phyloP scores from a whole-genome alignment of 1,284 basidiomycete genomes.

The Vanrija sp. region DNA sequence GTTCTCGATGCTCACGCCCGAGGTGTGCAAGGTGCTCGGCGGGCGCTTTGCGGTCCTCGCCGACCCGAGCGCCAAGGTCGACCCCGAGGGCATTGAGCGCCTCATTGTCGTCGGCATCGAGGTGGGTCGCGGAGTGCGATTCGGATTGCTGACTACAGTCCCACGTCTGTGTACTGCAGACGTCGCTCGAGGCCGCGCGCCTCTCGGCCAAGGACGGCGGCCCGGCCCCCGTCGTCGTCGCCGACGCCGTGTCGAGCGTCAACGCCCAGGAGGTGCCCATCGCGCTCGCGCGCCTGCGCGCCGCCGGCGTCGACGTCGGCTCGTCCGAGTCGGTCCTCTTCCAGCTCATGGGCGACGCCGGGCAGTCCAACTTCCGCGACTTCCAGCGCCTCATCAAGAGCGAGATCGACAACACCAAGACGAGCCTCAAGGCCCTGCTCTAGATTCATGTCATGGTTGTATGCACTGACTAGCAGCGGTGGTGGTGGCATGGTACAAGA shows the following conservation, averaged over 20 bases:
- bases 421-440: constrained; percentile 34
- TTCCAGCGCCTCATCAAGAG: constrained; percentile 73
- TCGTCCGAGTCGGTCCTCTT: constrained; percentile 80
- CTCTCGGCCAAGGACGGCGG: constrained; percentile 47
- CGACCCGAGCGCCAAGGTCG: background rate
- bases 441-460: background rate
- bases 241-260: constrained; percentile 78
- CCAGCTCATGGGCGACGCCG: constrained; percentile 64
- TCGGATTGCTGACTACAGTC: constrained; percentile 49
- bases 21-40: constrained; percentile 57
- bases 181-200: constrained; percentile 57
- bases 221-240: constrained; percentile 58
- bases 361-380: constrained; percentile 64
- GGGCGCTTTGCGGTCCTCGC: constrained; percentile 7
- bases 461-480: too few relatives aligned
- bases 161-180: constrained; percentile 85
- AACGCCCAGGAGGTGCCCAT: constrained; percentile 56
- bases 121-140: constrained; percentile 11
- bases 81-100: constrained; percentile 50
- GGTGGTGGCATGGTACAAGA: too few relatives aligned
- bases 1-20: constrained; percentile 77
- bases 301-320: constrained; percentile 69
- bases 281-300: constrained; percentile 60
- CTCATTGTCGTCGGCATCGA: constrained; percentile 83
- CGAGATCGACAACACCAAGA: constrained; percentile 61